Evolutionary conservation across 1,284 basidiomycete species (phyloP), one percentile per base, ranked within the genome.

Genomic region (Marasmius sp.): DNA sequence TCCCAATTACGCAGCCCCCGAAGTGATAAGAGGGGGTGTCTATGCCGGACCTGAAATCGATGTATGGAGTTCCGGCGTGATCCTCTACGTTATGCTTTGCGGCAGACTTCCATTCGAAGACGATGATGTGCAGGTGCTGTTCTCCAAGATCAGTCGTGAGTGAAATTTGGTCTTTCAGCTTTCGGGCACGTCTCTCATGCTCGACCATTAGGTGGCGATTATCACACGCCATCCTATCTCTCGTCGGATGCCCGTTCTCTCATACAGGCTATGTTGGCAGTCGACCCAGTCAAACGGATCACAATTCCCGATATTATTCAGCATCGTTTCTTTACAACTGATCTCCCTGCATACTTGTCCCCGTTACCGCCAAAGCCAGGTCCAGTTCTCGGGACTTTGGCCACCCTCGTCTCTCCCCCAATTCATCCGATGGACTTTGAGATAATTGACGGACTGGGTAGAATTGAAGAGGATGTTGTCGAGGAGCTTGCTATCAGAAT

Each of bases 1-100:
- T 73, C 95, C 95, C 0, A 97, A 98, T 75, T 98, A 98, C 69
- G 95, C 95, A 59, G 95, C 95, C 0, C 95, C 95, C 1, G 95
- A 98, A 71, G 95, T 98, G 68, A 97, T 98, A 68, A 85, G 90
- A 22, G 95, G 95, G 14, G 93, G 93, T 62, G 82, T 96, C 8
- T 98, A 98, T 72, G 94, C 94, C 1, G 95, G 95, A 0, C 95
- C 95, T 0, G 95, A 97, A 75, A 96, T 97, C 69, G 95, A 98
- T 69, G 94, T 97, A n/a, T 98, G 95, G 95, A 94, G 92, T 69
- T 93, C 93, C 61, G 95, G 95, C 0, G 95, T 97, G 38, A 97
- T 98, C 69, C 84, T 98, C 60, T 97, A 95, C 77, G 95, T 97
- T 57, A 94, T 98, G 88, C 83, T 98, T 6, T 95, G 92, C 70